These are phyloP conservation scores for Tilletia walkeri DNA, from an alignment of 1,284 basidiomycete species.

Conservation along the genomic window DNA sequence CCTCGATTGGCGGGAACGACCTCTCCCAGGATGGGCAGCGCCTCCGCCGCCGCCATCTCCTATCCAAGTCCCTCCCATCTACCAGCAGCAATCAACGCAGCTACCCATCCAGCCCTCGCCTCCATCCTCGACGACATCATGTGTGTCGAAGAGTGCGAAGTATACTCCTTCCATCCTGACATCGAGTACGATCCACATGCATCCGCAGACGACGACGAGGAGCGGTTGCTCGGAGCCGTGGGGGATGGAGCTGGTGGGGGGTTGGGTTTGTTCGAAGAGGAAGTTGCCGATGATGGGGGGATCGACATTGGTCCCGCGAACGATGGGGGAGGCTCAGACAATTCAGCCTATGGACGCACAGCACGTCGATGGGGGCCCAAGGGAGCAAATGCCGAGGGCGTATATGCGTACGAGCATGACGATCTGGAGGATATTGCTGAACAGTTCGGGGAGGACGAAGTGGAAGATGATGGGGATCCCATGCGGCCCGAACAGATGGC, in stretches of 20 bases:
- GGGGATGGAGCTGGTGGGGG: conserved; percentile 59
- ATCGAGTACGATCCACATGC: conserved; percentile 93
- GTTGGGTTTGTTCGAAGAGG: conserved; percentile 40
- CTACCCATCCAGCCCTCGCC: conserved; percentile 74
- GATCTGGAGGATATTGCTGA: conserved; percentile 14
- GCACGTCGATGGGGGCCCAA: background rate
- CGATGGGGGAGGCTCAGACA: conserved; percentile 1
- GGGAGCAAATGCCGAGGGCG: background rate
- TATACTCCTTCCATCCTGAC: conserved; percentile 91
- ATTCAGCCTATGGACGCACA: background rate
- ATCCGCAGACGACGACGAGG: conserved; percentile 59
- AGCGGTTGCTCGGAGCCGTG: conserved; percentile 57
- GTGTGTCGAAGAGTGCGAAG: conserved; percentile 85
- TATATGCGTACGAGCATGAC: background rate
- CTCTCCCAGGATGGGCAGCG: background rate
- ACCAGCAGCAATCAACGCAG: conserved; percentile 18
- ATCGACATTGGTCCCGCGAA: background rate
- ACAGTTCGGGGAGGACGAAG: background rate
- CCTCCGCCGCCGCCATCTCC: background rate
- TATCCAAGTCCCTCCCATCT: background rate
- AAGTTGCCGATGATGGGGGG: conserved; percentile 20
- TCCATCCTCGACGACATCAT: conserved; percentile 86
- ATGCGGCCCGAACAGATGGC: background rate
- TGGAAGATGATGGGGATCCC: conserved; percentile 12
- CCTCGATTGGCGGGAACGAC: background rate